A percentile compares a stretch with the other conserved stretches of the same genome.
These are phyloP conservation scores for Lentinula guzmanii DNA, from an alignment of 768 basidiomycete genomes.

Conservation along the genomic window DNA sequence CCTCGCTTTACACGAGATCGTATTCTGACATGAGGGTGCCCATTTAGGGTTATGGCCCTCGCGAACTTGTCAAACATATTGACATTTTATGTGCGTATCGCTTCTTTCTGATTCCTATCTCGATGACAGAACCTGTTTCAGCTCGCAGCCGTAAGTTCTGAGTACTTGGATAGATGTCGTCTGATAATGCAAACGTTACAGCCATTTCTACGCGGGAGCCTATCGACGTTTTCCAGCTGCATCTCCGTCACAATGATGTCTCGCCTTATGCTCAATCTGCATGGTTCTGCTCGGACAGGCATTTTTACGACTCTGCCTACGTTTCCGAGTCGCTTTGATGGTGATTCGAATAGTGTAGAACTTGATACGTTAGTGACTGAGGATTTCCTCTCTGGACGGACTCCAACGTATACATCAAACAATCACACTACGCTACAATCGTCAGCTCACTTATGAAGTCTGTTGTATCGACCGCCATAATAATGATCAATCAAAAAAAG, in stretches of 20 bases:
- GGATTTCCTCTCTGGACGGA: neutral
- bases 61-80: constrained; percentile 45
- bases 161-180: constrained; percentile 9
- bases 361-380: constrained; percentile 21
- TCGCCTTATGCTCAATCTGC: constrained; percentile 51
- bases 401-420: neutral
- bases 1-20: neutral
- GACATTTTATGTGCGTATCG: constrained; percentile 27
- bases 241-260: constrained; percentile 49
- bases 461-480: no score
- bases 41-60: constrained; percentile 41
- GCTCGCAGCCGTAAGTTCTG: constrained; percentile 16
- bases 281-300: constrained; percentile 30
- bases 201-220: constrained; percentile 38
- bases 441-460: neutral
- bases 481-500: no score
- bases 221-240: constrained; percentile 49
- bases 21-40: neutral
- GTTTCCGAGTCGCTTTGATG: neutral
- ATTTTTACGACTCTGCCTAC: constrained; percentile 14
- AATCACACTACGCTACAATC: neutral
- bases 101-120: neutral
- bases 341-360: constrained; percentile 12
- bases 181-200: constrained; percentile 13
- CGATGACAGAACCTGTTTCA: constrained; percentile 7